Base-by-base conservation (phyloP, 1,284 basidiomycete species). In the Flammula alnicola region DNA sequence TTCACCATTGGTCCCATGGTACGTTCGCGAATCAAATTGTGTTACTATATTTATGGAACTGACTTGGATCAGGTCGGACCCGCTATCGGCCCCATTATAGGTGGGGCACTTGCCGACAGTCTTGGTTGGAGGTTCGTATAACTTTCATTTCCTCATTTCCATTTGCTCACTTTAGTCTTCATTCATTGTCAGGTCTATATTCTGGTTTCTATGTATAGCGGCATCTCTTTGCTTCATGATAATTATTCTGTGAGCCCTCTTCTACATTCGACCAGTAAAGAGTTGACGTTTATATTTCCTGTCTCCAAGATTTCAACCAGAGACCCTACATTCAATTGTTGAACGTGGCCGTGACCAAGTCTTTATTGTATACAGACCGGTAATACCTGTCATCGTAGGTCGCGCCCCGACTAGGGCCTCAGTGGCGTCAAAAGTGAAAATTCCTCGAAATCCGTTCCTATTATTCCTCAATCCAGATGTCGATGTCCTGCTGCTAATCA, bases 131-230 rank as follows among this genome's bases (percentile, higher is more conserved):
- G 86, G n/a, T n/a, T n/a, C n/a, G n/a, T n/a, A n/a, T n/a, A n/a
- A n/a, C n/a, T n/a, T n/a, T n/a, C n/a, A n/a, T n/a, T n/a, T n/a
- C n/a, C n/a, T n/a, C n/a, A n/a, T n/a, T n/a, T n/a, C n/a, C n/a
- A n/a, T n/a, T n/a, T n/a, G n/a, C n/a, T n/a, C n/a, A n/a, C n/a
- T n/a, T n/a, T n/a, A n/a, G n/a, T n/a, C n/a, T n/a, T n/a, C n/a
- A n/a, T n/a, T n/a, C n/a, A n/a, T n/a, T n/a, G n/a, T n/a, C n/a
- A n/a, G n/a, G 59, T 75, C 86, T 2, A 87, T 92, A 19, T 93
- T 93, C 63, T 92, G 88, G 88, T 88, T 92, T 60, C 67, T 92
- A 6, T 79, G 78, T 47, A 91, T 90, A 3, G 62, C 79, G 6
- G 44, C 44, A 6, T 39, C 44, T 8, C 23, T 47, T 12, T 47